Base-by-base conservation (phyloP, 2,329 filamentous ascomycete species). In the Geosmithia putterillii region DNA sequence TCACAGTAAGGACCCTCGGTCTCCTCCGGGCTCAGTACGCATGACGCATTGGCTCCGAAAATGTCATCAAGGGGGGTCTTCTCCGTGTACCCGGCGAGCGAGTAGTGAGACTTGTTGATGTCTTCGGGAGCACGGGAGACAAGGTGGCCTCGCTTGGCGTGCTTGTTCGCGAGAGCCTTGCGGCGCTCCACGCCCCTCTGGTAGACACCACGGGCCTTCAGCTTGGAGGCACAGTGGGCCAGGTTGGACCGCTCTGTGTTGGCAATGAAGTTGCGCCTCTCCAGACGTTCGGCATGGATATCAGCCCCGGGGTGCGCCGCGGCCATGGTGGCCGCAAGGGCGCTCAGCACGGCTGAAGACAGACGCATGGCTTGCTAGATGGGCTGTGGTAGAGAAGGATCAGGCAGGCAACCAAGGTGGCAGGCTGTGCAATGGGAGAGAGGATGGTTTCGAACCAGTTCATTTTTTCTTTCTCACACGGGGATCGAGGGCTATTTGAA, bases 141-240 rank as follows among this genome's bases (percentile, higher is more conserved):
- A 1, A 59, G 49, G 39, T 62, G 58, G 8, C 65, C 56, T 5
- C 38, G 38, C 12, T 15, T 15, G 8, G 28, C 15, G 19, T 23
- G 19, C 21, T 54, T 44, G 22, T 38, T 18, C 19, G 15, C 20
- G 17, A 70, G 63, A 18, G 69, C 61, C 37, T 65, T 57, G 38
- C 71, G 69, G 42, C 72, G 70, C 14, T 58, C 52, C 17, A 79
- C 74, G 19, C 71, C 56, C 14, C 71, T 61, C 47, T 79, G 79
- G 2, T 64, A 62, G 25, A 81, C 71, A 21, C 65, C 60, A 0
- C 75, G 74, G 4, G 61, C 51, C 0, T 58, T 59, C 7, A 74
- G 54, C 0, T 58, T 51, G 2, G 59, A 50, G 12, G 67, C 54
- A 48, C 71, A 76, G 50, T 73, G 67, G 42, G 52, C 55, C 7